Base-by-base conservation (phyloP, 139 green algal species). In the Chlamydomonas incerta region DNA sequence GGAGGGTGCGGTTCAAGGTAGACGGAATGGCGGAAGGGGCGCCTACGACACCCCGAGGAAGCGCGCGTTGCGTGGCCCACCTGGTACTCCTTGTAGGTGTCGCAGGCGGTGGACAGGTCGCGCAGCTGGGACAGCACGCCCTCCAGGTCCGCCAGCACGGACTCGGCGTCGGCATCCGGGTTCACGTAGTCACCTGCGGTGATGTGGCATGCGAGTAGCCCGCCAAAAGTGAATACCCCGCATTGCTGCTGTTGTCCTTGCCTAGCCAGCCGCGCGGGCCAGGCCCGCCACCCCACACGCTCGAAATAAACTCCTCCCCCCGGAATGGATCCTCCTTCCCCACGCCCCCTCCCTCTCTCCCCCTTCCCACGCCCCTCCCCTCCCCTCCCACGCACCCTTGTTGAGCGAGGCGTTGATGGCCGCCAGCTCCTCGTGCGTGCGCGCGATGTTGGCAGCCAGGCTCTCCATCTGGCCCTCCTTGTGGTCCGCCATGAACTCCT, bases 401-500 rank as follows among this genome's bases (percentile, higher is more conserved):
- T 85, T 76, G 33, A 95, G 84, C 31, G 76, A 90, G 29, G 70
- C 80, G 29, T 88, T 83, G 46, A 95, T 90, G 29, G 33, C 68
- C 5, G 87, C 35, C n/a, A 95, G 77, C 81, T 94, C 88, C n/a
- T 95, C 89, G 68, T 95, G 93, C n/a, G 95, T 74, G 46, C 88
- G 80, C 2, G 81, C 63, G 20, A 95, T 88, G 58, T 89, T 90
- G 50, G 83, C 67, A 41, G 90, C 70, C 46, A 97, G 91, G 18
- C 88, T 90, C 17, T 85, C 83, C 37, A 92, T 89, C 88, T 95
- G 93, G 13, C 65, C 63, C 20, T 81, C 60, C 90, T 95, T 96
- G 80, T 93, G 74, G 83, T 97, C 92, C 0, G 94, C 93, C 65
- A 97, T 91, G 87, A 94, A 97, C 86, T 95, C 92, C 88, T 91